These are phyloP conservation scores for Chaetomiaceae sp. DNA, from an alignment of 2,329 filamentous ascomycete species.

Conservation along the genomic window DNA sequence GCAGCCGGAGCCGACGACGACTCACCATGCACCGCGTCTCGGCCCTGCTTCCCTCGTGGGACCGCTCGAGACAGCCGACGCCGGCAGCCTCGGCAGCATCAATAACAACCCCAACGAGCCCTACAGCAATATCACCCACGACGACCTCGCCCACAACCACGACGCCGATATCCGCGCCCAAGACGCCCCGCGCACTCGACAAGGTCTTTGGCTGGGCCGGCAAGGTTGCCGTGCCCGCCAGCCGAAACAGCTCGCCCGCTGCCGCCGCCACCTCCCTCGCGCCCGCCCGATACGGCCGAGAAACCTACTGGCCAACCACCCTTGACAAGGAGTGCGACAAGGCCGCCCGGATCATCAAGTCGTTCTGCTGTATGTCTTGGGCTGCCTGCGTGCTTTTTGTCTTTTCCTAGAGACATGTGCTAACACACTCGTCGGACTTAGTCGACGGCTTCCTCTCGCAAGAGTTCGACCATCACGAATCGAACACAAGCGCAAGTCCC, in stretches of 20 bases:
- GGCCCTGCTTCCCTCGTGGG: constrained; percentile 38
- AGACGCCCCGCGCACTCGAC: constrained; percentile 20
- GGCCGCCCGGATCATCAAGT: constrained; percentile 79
- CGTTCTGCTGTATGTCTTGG: constrained; percentile 69
- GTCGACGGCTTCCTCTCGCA: constrained; percentile 52
- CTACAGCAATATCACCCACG: too few relatives aligned
- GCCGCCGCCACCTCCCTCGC: constrained; percentile 15
- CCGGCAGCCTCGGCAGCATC: too few relatives aligned
- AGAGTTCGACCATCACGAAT: constrained; percentile 28
- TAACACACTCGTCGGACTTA: constrained; percentile 26
- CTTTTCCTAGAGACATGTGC: background rate
- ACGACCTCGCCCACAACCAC: constrained; percentile 2
- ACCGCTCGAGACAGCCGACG: constrained; percentile 26
- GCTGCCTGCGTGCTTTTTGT: background rate
- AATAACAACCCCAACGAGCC: too few relatives aligned
- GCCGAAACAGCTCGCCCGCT: constrained; percentile 19
- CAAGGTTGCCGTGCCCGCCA: constrained; percentile 20
- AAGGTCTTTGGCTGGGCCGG: constrained; percentile 31
- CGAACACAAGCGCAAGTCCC: constrained; percentile 30
- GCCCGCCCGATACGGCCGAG: constrained; percentile 24
- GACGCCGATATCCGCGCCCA: constrained; percentile 2
- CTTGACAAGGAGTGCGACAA: constrained; percentile 89
- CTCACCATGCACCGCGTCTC: constrained; percentile 39
- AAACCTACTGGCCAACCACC: constrained; percentile 46
- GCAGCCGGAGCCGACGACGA: too few relatives aligned